phyloP scores from a whole-genome alignment of 441 rosid species.

The Macaranga tanarius region DNA sequence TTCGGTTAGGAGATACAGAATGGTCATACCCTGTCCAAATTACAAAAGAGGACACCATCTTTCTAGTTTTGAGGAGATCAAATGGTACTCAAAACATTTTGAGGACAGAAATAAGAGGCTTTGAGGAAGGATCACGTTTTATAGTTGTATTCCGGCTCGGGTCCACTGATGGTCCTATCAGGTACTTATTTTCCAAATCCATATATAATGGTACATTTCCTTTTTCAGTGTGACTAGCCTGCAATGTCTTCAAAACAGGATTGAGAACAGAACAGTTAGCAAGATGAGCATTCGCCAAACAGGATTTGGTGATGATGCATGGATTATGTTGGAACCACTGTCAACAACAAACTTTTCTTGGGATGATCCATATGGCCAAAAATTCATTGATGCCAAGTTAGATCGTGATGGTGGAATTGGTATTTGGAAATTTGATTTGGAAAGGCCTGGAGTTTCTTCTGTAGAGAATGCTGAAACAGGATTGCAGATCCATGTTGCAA shows the following conservation, averaged over 20 bases:
- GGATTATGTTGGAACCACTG: conserved; percentile 73
- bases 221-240: conserved; percentile 19
- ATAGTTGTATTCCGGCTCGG: conserved; percentile 92
- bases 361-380: conserved; percentile 99
- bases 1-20: conserved; percentile 71
- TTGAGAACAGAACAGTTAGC: conserved; percentile 76
- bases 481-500: conserved; percentile 65
- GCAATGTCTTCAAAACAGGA: conserved; percentile 47
- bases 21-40: conserved; percentile 97
- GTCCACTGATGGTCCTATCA: conserved; percentile 80
- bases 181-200: conserved; percentile 45
- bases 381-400: conserved; percentile 65
- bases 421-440: conserved; percentile 66
- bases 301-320: conserved; percentile 82
- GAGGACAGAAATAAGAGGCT: conserved; percentile 90
- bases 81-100: conserved; percentile 57
- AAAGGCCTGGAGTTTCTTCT: conserved; percentile 46
- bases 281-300: conserved; percentile 78
- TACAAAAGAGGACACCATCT: conserved; percentile 85
- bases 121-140: conserved; percentile 99
- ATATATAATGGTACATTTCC: background rate
- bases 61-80: conserved; percentile 66
- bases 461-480: conserved; percentile 48
- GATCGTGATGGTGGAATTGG: conserved; percentile 40
- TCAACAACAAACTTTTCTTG: conserved; percentile 78